Base-by-base conservation (phyloP, 805 yeast species). In the Myxozyma neotropica region DNA sequence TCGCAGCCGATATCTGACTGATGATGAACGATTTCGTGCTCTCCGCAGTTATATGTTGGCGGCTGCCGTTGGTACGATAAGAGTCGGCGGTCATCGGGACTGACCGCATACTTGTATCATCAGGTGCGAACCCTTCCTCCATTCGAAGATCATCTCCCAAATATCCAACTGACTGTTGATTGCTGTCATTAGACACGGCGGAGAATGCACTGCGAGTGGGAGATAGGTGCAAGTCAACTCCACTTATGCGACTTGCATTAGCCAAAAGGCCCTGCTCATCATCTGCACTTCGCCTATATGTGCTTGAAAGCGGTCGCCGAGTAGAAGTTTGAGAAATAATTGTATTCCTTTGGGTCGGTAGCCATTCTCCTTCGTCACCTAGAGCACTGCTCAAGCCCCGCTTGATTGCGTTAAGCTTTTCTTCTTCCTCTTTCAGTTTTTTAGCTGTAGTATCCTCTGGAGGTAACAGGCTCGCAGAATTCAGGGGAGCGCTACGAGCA, bases 1-100 rank as follows among this genome's bases (percentile, higher is more conserved):
- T 31, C 13, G 44, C 57, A 1, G 61, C 53, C 7, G 57, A 39
- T 7, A 52, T n/a, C 4, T 39, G 42, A 31, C 24, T 17, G 53
- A 15, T 23, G 15, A 35, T 35, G 27, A 29, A 24, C 26, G 45
- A 36, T 39, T 42, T 29, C 15, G 53, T 31, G 13, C 26, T 46
- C 10, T 49, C 54, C 12, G 42, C 7, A 35, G 42, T 40, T 15
- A 48, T 31, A 27, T 33, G 36, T 13, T n/a, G 31, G 17, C 53
- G 43, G n/a, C 31, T 17, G 15, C 21, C 4, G 43, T 39, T 24
- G 43, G 35, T 23, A 7, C 17, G 24, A 4, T 27, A 23, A 2
- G 43, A 38, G 4, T n/a, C 21, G 12, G 8, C 17, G 2, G 17
- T 19, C 17, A 38, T 38, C 2, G 13, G 33, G 1, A 6, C 43